Base-by-base conservation (phyloP, 768 basidiomycete species). In the Termitomyces sp. region DNA sequence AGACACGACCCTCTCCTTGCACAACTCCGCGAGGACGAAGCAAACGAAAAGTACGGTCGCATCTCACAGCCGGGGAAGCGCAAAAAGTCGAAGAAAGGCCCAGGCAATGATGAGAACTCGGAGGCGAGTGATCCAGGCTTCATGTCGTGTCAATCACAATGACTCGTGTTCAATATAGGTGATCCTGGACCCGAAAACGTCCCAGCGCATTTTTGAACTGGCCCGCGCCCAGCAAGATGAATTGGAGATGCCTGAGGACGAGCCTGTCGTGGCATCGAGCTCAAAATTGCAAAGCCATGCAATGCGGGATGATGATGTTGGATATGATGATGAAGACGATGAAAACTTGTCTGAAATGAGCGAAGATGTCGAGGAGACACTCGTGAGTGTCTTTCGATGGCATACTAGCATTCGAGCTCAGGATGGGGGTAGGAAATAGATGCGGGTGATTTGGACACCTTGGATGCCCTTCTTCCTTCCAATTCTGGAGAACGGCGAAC, bases 171-270 rank as follows among this genome's bases (percentile, higher is more conserved):
- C 41, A 53, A 44, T 59, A 95, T 59, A 95, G 92, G 77, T 74
- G 44, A 82, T 85, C 19, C 69, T 94, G 59, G 91, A 94, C 67
- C 80, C 87, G 3, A 91, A 88, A 71, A 88, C 86, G 6, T 96
- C 94, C 0, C 78, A 80, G 57, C 86, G 84, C 63, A 97, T 99
- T 49, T 88, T 99, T 62, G 89, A 94, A 68, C 83, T 99, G 54
- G 96, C 96, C 15, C 80, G 83, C 66, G 87, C 91, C 63, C 96
- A 99, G 71, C 94, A 98, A 71, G 87, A 93, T 68, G 94, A 98
- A 67, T 71, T 95, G 3, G 84, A 84, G 53, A 78, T 83, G 63
- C 74, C 75, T 17, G 80, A 82, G 19, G 78, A 75, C 19, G 73
- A 74, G 19, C 71, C 74, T 12, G 63, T 69, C 30, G 64, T 63